Evolutionary conservation across 2,329 filamentous ascomycete genomes (phyloP).

Genomic region (Tolypocladium inflatum): DNA sequence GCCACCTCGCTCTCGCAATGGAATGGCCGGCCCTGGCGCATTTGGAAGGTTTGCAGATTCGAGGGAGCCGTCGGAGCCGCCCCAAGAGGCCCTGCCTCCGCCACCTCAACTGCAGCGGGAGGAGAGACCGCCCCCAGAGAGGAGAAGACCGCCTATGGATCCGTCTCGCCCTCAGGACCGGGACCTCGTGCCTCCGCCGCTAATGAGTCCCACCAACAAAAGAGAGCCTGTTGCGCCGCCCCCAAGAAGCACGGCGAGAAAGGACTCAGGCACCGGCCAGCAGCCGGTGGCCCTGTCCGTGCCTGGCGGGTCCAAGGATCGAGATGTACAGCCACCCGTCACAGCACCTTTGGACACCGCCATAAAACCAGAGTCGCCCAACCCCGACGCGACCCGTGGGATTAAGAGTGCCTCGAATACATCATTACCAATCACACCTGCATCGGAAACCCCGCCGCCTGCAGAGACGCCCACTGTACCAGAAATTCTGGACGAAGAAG

Average conservation of each 20-base stretch:
- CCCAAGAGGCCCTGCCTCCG: conserved; percentile 5
- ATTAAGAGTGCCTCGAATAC: conserved; percentile 10
- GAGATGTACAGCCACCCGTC: conserved; percentile 11
- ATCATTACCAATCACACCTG: conserved; percentile 15
- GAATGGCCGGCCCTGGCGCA: conserved; percentile 28
- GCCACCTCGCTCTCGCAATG: conserved; percentile 44
- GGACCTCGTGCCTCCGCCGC: conserved; percentile 47
- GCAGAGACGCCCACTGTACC: conserved; percentile 10
- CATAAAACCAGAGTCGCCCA: conserved; percentile 3
- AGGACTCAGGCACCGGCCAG: conserved; percentile 27
- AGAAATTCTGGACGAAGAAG: conserved; percentile 22
- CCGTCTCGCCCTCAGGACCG: conserved; percentile 43
- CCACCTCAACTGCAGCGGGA: conserved; percentile 14
- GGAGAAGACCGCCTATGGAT: conserved; percentile 59
- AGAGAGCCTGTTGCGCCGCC: conserved; percentile 36
- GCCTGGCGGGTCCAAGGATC: conserved; percentile 21
- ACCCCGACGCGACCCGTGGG: conserved; percentile 1
- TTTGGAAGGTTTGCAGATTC: conserved; percentile 25
- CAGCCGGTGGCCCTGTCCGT: conserved; percentile 14
- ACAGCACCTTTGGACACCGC: conserved; percentile 4
- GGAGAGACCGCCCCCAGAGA: conserved; percentile 47
- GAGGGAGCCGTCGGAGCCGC: conserved; percentile 8
- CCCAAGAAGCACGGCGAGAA: conserved; percentile 40
- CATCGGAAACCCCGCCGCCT: conserved; percentile 14
- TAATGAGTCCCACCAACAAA: conserved; percentile 41